phyloP scores from a whole-genome alignment of 768 basidiomycete species.

The Rubroboletus pulcherrimus region DNA sequence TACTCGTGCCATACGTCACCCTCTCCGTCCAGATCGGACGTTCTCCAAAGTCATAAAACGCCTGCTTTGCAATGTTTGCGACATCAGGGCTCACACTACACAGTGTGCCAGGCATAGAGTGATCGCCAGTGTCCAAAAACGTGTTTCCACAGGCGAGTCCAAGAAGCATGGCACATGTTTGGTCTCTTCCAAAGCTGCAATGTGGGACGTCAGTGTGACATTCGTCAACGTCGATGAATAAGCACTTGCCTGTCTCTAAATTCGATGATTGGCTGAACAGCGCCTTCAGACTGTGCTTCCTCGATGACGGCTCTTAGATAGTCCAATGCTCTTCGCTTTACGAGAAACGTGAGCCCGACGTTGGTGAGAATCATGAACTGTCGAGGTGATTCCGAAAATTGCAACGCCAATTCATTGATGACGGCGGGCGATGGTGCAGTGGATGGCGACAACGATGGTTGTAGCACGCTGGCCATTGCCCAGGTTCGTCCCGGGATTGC shows the following conservation, averaged over 20 bases:
- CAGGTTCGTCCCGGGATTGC: conserved; percentile 80
- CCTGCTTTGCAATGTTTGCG: conserved; percentile 72
- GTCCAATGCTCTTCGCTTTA: conserved; percentile 81
- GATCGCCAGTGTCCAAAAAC: conserved; percentile 61
- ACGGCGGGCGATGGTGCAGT: conserved; percentile 47
- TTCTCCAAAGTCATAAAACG: conserved; percentile 83
- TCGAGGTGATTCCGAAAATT: conserved; percentile 68
- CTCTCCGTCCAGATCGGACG: conserved; percentile 80
- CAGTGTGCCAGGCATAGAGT: conserved; percentile 42
- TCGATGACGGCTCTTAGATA: conserved; percentile 80
- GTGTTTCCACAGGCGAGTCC: conserved; percentile 83
- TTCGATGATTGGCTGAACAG: conserved; percentile 73
- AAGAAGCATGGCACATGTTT: conserved; percentile 89
- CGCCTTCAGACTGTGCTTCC: conserved; percentile 71
- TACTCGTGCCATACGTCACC: conserved; percentile 72
- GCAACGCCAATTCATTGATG: conserved; percentile 78
- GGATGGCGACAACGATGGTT: conserved; percentile 31
- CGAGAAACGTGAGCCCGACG: conserved; percentile 75
- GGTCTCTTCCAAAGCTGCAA: conserved; percentile 82
- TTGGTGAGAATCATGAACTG: conserved; percentile 90
- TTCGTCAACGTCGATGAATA: not conserved
- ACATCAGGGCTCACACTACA: conserved; percentile 57
- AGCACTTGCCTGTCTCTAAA: conserved; percentile 70
- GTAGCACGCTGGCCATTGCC: conserved; percentile 66
- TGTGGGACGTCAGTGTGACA: conserved; percentile 2